Conservation (phyloP, 768 basidiomycete genomes). For the Sutorius australiensis region DNA sequence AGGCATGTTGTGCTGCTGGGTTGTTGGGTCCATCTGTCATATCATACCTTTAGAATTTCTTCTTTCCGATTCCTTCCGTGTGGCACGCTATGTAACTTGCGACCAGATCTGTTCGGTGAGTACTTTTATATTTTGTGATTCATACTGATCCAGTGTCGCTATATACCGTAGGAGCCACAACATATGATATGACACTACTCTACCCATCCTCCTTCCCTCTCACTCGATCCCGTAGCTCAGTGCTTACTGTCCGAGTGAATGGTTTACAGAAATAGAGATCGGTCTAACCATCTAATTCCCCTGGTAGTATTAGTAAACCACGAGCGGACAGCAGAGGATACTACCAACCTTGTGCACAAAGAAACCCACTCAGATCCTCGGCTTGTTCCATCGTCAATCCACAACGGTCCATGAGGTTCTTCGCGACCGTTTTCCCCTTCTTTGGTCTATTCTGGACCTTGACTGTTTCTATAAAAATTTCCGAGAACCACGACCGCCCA, state of each 20-base stretch:
- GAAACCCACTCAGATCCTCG: slow-evolving; percentile 11
- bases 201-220: too few species aligned
- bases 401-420: slow-evolving; percentile 14
- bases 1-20: too few species aligned
- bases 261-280: neutral
- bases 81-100: too few species aligned
- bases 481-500: slow-evolving; percentile 27
- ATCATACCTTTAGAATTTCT: too few species aligned
- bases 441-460: slow-evolving; percentile 2
- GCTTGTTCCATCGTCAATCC: slow-evolving; percentile 18
- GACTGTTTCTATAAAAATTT: slow-evolving; percentile 15
- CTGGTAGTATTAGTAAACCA: neutral
- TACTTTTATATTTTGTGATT: slow-evolving; percentile 8
- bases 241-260: neutral
- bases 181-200: neutral
- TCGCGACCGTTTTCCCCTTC: slow-evolving; percentile 9
- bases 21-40: too few species aligned
- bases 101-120: too few species aligned
- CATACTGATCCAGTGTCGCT: neutral
- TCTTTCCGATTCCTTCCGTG: too few species aligned
- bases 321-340: neutral
- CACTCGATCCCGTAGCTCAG: too few species aligned
- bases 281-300: neutral
- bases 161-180: neutral
- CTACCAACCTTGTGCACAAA: slow-evolving; percentile 5